These are phyloP conservation scores for Xylaria bambusicola DNA, from an alignment of 495 filamentous ascomycete genomes.

Conservation along the genomic window DNA sequence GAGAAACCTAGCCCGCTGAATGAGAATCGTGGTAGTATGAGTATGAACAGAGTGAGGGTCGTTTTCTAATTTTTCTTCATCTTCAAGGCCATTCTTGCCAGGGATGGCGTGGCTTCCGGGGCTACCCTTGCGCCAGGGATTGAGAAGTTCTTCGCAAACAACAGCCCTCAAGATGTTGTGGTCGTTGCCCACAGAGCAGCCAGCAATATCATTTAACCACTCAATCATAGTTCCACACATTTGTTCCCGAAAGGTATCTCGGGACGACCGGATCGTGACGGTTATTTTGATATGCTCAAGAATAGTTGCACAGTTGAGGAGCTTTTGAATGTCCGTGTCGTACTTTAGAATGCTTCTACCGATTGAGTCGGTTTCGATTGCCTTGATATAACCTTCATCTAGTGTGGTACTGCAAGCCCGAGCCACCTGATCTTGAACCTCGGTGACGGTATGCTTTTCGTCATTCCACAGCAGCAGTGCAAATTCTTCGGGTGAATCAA, in stretches of 20 bases:
- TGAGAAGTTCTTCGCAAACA: constrained; percentile 89
- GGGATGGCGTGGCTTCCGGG: constrained; percentile 79
- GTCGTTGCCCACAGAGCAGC: constrained; percentile 82
- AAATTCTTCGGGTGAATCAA: constrained; percentile 64
- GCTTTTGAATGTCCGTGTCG: constrained; percentile 64
- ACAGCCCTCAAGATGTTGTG: constrained; percentile 74
- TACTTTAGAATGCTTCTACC: constrained; percentile 84
- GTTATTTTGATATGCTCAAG: constrained; percentile 97
- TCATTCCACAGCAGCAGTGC: constrained; percentile 96
- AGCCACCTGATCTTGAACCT: constrained; percentile 85
- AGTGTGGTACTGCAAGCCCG: constrained; percentile 78
- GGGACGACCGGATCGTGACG: constrained; percentile 86
- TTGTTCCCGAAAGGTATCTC: constrained; percentile 95
- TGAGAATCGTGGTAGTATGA: constrained; percentile 24
- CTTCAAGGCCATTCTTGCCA: constrained; percentile 84
- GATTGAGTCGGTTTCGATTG: constrained; percentile 83
- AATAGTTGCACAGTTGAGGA: constrained; percentile 74
- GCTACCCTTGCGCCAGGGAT: constrained; percentile 83
- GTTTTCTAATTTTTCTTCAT: constrained; percentile 64
- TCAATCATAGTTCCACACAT: constrained; percentile 99
- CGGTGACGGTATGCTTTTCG: constrained; percentile 94
- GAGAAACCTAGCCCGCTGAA: constrained; percentile 27
- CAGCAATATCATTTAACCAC: constrained; percentile 91
- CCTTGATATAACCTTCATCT: constrained; percentile 69
- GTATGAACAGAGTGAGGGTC: constrained; percentile 26